Evolutionary conservation across 495 filamentous ascomycete genomes (phyloP).

Genomic region (Lindgomyces ingoldianus): DNA sequence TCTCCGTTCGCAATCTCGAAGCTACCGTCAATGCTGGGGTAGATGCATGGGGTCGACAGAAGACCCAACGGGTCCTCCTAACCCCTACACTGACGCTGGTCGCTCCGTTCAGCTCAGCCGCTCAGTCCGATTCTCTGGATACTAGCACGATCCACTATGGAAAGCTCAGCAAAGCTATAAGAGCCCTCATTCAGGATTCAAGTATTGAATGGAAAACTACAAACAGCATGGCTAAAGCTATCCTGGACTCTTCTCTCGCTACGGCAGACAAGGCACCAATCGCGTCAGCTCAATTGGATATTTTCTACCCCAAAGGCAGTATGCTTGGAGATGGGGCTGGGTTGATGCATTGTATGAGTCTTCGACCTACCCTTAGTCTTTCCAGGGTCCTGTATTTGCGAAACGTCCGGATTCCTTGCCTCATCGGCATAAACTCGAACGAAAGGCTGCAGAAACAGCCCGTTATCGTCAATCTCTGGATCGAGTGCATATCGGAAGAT

Average conservation of each 20-base stretch:
- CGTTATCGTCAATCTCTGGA: conserved; percentile 55
- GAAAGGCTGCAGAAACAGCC: conserved; percentile 62
- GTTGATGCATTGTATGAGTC: background rate
- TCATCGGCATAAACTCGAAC: conserved; percentile 63
- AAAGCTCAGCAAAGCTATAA: conserved; percentile 56
- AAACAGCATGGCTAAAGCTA: background rate
- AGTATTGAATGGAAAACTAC: conserved; percentile 17
- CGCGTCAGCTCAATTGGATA: conserved; percentile 16
- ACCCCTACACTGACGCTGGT: conserved; percentile 53
- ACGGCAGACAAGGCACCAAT: conserved; percentile 17
- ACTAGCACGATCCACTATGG: conserved; percentile 64
- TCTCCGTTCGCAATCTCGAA: conserved; percentile 54
- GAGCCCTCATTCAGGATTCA: conserved; percentile 40
- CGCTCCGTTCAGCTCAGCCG: conserved; percentile 51
- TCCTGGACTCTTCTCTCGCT: background rate
- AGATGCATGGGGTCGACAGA: conserved; percentile 61
- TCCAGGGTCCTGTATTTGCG: conserved; percentile 39
- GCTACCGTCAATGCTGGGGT: conserved; percentile 46
- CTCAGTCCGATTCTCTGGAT: conserved; percentile 52
- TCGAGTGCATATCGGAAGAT: conserved; percentile 49
- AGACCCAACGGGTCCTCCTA: conserved; percentile 56
- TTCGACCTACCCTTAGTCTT: background rate
- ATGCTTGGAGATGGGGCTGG: conserved; percentile 43
- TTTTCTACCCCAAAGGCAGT: conserved; percentile 42
- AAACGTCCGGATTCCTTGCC: conserved; percentile 56